A percentile compares a stretch with the other conserved stretches of the same genome.
Evolutionary conservation across 805 yeast species (phyloP).

Genomic region (Nakazawaea populi): DNA sequence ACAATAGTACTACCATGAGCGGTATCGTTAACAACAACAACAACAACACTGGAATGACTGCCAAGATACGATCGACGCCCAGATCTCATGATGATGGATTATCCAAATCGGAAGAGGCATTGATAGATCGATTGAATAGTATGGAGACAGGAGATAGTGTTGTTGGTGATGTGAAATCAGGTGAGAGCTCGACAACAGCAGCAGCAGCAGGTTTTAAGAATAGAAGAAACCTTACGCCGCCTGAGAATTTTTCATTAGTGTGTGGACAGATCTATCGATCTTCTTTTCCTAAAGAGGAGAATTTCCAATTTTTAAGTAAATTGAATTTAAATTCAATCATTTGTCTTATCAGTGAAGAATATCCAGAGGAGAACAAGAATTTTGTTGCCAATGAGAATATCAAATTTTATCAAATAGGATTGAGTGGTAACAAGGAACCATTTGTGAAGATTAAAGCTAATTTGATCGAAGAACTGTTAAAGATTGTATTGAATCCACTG

Average conservation of each 20-base stretch:
- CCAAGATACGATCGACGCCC: conserved; percentile 1
- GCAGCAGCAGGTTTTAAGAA: neutral
- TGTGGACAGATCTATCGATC: conserved; percentile 75
- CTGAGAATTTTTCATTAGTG: conserved; percentile 90
- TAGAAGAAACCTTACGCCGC: conserved; percentile 43
- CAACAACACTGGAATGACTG: no score
- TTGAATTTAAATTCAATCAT: conserved; percentile 68
- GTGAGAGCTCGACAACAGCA: no score
- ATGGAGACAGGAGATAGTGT: neutral
- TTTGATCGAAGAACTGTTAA: conserved; percentile 71
- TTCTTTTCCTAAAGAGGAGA: conserved; percentile 84
- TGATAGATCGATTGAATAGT: neutral
- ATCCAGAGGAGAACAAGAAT: conserved; percentile 69
- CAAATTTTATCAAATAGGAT: conserved; percentile 76
- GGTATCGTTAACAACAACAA: no score
- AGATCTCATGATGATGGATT: neutral
- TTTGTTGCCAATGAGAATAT: conserved; percentile 61
- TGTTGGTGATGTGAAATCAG: no score
- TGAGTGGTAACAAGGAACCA: conserved; percentile 95
- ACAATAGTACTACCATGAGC: no score
- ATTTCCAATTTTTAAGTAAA: conserved; percentile 61
- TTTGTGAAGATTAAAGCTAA: conserved; percentile 69
- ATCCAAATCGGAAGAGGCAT: neutral
- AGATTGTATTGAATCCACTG: conserved; percentile 73
- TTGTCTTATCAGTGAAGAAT: conserved; percentile 86